A percentile compares a stretch with the other conserved stretches of the same genome.
Conservation (phyloP, 805 yeast species). For the Candida arabinofermentans region DNA sequence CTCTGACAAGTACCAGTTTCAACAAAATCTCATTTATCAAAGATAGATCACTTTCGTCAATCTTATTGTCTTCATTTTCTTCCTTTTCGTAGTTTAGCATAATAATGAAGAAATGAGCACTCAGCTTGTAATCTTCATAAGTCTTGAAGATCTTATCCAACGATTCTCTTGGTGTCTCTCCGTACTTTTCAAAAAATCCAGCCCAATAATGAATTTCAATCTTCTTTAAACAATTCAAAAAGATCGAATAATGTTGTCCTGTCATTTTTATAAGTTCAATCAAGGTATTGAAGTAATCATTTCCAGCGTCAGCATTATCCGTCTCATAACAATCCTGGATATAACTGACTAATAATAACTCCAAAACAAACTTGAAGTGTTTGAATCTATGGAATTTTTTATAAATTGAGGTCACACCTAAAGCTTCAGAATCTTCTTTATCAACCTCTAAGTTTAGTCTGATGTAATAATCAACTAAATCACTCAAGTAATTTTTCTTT, state of each 20-base stretch:
- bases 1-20: conserved; percentile 36
- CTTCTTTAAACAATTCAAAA: conserved; percentile 49
- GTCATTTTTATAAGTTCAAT: conserved; percentile 32
- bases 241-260: conserved; percentile 32
- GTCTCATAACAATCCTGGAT: conserved; percentile 31
- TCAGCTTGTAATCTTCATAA: conserved; percentile 38
- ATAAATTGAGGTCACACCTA: conserved; percentile 28
- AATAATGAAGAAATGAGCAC: conserved; percentile 49
- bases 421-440: conserved; percentile 19
- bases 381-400: conserved; percentile 36
- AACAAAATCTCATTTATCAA: conserved; percentile 41
- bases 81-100: conserved; percentile 47
- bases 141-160: conserved; percentile 35
- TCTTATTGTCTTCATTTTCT: conserved; percentile 22
- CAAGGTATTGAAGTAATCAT: conserved; percentile 28
- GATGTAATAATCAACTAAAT: conserved; percentile 46
- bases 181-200: conserved; percentile 39
- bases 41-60: conserved; percentile 31
- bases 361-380: conserved; percentile 47
- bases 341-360: conserved; percentile 41
- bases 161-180: conserved; percentile 43
- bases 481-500: conserved; percentile 41
- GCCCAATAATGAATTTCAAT: conserved; percentile 51
- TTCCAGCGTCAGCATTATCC: conserved; percentile 20
- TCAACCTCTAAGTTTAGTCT: conserved; percentile 23